Conservation (phyloP, 345 rosid species). For the Acer campestre region DNA sequence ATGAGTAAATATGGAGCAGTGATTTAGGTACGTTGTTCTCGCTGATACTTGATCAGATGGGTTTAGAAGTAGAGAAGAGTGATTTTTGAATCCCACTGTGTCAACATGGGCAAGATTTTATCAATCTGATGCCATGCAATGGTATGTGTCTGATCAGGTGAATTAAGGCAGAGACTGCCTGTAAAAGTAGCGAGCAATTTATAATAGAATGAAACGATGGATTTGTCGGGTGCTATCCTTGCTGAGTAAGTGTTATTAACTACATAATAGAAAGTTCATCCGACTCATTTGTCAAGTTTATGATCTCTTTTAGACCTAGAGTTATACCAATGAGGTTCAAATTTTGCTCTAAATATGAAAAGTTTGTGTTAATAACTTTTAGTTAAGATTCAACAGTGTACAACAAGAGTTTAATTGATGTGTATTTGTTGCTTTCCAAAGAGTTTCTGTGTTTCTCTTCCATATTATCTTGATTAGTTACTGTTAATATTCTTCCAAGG, state of each 20-base stretch:
- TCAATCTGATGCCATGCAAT: not conserved
- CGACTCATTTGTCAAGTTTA: not conserved
- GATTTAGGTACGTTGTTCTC: not conserved
- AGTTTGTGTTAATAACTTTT: not conserved
- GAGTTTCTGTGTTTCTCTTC: not conserved
- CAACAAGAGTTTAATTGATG: not conserved
- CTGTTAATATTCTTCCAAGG: no score
- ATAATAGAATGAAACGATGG: not conserved
- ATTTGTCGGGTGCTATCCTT: not conserved
- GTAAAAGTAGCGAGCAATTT: not conserved
- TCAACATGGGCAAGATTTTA: not conserved
- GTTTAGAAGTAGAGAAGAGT: slow-evolving; percentile 8
- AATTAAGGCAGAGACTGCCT: not conserved
- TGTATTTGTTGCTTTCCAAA: not conserved
- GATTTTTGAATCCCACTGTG: not conserved
- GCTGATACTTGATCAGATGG: slow-evolving; percentile 10
- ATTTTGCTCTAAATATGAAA: slow-evolving; percentile 3
- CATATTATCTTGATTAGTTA: no score
- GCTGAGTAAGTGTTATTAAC: not conserved
- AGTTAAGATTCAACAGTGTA: not conserved
- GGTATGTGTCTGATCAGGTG: not conserved
- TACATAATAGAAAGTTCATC: slow-evolving; percentile 1
- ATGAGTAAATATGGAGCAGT: slow-evolving; percentile 26
- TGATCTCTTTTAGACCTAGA: not conserved
- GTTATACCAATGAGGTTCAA: slow-evolving; percentile 4